These are phyloP conservation scores for Starmerella riodocensis DNA, from an alignment of 805 yeast species.

Conservation along the genomic window DNA sequence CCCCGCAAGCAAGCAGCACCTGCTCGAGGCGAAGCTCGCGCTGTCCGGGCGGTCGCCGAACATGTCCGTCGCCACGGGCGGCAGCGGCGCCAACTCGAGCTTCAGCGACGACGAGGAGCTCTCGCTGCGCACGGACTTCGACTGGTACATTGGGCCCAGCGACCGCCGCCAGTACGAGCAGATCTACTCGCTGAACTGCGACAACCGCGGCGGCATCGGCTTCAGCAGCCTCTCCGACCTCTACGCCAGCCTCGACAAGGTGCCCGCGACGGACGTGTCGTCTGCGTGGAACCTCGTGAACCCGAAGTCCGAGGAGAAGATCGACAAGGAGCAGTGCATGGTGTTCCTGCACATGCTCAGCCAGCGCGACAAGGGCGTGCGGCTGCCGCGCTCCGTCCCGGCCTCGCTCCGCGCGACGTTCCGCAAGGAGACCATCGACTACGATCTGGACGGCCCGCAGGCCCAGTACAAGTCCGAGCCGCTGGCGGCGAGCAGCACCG, in stretches of 20 bases:
- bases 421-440: constrained; percentile 69
- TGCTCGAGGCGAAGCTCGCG: constrained; percentile 74
- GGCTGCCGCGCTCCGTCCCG: constrained; percentile 92
- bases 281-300: constrained; percentile 93
- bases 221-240: constrained; percentile 59
- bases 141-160: constrained; percentile 91
- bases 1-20: constrained; percentile 76
- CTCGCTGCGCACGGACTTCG: constrained; percentile 54
- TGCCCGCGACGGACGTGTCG: constrained; percentile 73
- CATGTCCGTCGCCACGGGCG: constrained; percentile 4
- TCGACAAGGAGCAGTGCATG: constrained; percentile 84
- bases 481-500: not conserved
- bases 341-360: constrained; percentile 83
- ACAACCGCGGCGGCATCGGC: constrained; percentile 64
- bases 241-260: constrained; percentile 52
- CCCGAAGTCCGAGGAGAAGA: constrained; percentile 73
- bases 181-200: constrained; percentile 61
- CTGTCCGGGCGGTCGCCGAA: constrained; percentile 19
- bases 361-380: constrained; percentile 71
- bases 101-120: constrained; percentile 47
- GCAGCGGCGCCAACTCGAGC: too few species aligned
- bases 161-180: constrained; percentile 69
- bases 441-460: constrained; percentile 37
- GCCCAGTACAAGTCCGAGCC: constrained; percentile 32
- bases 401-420: constrained; percentile 82